Evolutionary conservation across 1,139 yeast genomes (phyloP), one percentile per base, ranked within the genome.

Genomic region (Yamadazyma blattariae): DNA sequence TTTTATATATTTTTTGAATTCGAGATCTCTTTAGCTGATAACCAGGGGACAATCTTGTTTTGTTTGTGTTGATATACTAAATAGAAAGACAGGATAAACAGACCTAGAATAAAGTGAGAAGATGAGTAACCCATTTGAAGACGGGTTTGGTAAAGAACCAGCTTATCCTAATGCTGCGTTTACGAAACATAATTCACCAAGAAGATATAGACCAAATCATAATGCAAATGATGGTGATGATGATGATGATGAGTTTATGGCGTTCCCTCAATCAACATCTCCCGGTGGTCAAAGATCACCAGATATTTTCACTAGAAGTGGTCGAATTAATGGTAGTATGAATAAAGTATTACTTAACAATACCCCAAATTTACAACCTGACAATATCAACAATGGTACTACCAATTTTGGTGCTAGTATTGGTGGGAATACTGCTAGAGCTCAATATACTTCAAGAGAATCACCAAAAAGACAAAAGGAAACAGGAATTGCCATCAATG

Each of bases 391-490:
- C 23, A 40, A 25, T 25, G 42, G 29, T 20, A 35, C 18, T 19
- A 25, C 15, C 11, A 13, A 21, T 7, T 21, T 14, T 15, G 34
- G 34, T 13, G n/a, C n/a, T n/a, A 17, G 7, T 17, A 17, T 17
- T 17, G 19, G 19, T 17, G 19, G 19, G 5, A 17, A 17, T 17
- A 75, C 82, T 3, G 70, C 79, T 4, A 59, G 82, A 46, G 72
- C 79, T 8, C 71, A 71, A 36, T 80, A 69, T 47, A 79, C 88
- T 1, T 63, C 74, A 17, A 61, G 73, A 45, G 89, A 82, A 48
- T 82, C 89, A 0, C 92, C 92, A 23, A 73, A 67, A 39, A 74
- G 87, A 52, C 69, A 69, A 32, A 64, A 61, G 20, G 69, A 68
- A 34, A 71, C 74, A 3, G 69, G 77, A 11, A 58, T 78, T 9